phyloP scores from a whole-genome alignment of 2,329 filamentous ascomycete genomes.

The Paecilomyces variotii region DNA sequence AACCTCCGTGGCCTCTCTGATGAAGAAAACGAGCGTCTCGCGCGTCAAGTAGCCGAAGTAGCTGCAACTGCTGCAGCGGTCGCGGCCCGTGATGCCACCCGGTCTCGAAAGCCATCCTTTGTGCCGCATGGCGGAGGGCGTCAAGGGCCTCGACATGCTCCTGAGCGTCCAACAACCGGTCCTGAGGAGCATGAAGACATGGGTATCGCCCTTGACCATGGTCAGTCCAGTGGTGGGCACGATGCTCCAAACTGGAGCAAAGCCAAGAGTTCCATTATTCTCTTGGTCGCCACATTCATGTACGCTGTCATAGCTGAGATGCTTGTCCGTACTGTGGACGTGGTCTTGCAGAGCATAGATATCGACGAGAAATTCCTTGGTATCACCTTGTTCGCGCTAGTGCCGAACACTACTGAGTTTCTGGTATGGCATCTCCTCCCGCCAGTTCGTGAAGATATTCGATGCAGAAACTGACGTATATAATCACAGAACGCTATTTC shows the following conservation, averaged over 20 bases:
- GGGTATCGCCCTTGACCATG: slow-evolving; percentile 28
- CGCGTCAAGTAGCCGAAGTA: slow-evolving; percentile 85
- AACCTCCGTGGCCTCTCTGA: slow-evolving; percentile 61
- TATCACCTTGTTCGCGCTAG: slow-evolving; percentile 90
- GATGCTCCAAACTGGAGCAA: slow-evolving; percentile 99
- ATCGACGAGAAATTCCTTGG: slow-evolving; percentile 97
- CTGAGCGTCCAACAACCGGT: slow-evolving; percentile 27
- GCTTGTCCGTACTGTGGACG: slow-evolving; percentile 90
- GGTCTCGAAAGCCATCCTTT: slow-evolving; percentile 43
- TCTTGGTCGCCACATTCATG: slow-evolving; percentile 78
- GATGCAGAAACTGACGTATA: slow-evolving; percentile 4
- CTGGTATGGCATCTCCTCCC: slow-evolving; percentile 52
- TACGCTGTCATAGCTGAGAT: slow-evolving; percentile 99
- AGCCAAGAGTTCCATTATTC: slow-evolving; percentile 78
- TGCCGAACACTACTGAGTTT: slow-evolving; percentile 97
- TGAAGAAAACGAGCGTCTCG: slow-evolving; percentile 71
- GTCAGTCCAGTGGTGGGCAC: slow-evolving; percentile 60
- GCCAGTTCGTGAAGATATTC: not conserved
- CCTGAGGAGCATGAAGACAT: slow-evolving; percentile 42
- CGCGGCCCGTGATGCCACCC: slow-evolving; percentile 68
- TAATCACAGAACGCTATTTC: slow-evolving; percentile 80
- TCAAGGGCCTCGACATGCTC: slow-evolving; percentile 28
- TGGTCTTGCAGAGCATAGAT: slow-evolving; percentile 81
- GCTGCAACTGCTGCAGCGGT: slow-evolving; percentile 84
- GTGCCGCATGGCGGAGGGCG: slow-evolving; percentile 22